phyloP scores from a whole-genome alignment of 106 monocot genomes.

The Acorus gramineus region DNA sequence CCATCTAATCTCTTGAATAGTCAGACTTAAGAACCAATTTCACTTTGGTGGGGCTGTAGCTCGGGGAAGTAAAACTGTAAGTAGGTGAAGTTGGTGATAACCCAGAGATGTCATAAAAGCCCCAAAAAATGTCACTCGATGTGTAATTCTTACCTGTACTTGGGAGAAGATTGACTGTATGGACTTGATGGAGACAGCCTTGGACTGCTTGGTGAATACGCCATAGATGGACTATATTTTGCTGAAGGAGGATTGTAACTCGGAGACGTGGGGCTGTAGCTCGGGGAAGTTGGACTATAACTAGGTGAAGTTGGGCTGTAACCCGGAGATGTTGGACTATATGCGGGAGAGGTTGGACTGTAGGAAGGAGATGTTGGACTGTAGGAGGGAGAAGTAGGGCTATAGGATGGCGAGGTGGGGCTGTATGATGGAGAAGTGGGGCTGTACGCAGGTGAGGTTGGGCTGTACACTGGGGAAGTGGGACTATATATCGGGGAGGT shows the following conservation, averaged over 20 bases:
- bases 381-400: constrained; percentile 80
- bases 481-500: constrained; percentile 88
- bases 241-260: constrained; percentile 79
- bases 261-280: constrained; percentile 85
- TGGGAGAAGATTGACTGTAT: constrained; percentile 71
- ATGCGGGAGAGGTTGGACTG: constrained; percentile 74
- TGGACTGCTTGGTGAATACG: constrained; percentile 82
- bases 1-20: too few species aligned
- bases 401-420: constrained; percentile 72
- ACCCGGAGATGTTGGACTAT: constrained; percentile 71
- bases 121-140: not conserved
- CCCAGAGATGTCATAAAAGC: too few species aligned
- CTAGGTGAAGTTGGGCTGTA: constrained; percentile 82
- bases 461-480: constrained; percentile 82
- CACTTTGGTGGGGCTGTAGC: constrained; percentile 62
- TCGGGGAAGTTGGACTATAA: constrained; percentile 85
- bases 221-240: constrained; percentile 67
- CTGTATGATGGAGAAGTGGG: constrained; percentile 89
- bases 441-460: constrained; percentile 86
- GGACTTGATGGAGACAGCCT: constrained; percentile 68
- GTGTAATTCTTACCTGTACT: constrained; percentile 55
- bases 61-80: not conserved
- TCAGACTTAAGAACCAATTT: too few species aligned
- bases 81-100: too few species aligned
- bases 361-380: constrained; percentile 89